These are phyloP conservation scores for Alopecurus myosuroides DNA, from an alignment of 176 grass and related monocot genomes.

Conservation along the genomic window DNA sequence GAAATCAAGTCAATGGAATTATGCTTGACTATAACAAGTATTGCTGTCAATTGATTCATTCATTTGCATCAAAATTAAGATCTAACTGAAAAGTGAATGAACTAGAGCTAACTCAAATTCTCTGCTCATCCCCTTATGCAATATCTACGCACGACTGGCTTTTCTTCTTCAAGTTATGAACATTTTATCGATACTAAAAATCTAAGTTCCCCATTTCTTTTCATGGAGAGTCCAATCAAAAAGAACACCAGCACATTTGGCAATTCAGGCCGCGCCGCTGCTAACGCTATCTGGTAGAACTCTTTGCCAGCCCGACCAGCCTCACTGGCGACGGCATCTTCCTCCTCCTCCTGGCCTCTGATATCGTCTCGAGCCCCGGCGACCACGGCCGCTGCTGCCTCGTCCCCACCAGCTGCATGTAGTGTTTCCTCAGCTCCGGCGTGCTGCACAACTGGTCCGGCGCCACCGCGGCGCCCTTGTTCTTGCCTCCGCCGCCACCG, in stretches of 20 bases:
- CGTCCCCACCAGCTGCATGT: conserved; percentile 64
- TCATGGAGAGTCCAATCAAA: not conserved
- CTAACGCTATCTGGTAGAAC: conserved; percentile 20
- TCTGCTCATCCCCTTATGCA: not conserved
- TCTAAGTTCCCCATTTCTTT: not conserved
- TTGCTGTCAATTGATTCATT: not conserved
- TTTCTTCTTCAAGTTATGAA: not conserved
- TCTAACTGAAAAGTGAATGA: not conserved
- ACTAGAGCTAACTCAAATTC: conserved; percentile 11
- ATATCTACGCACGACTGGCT: not conserved
- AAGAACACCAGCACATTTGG: not conserved
- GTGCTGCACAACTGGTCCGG: conserved; percentile 57
- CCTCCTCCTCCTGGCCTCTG: conserved; percentile 44
- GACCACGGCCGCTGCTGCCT: conserved; percentile 65
- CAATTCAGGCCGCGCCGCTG: not conserved
- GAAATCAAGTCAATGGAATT: not conserved
- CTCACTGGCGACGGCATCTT: conserved; percentile 40
- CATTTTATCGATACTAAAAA: not conserved
- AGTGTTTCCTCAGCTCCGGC: conserved; percentile 84
- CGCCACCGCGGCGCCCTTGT: not conserved
- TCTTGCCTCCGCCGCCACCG: not conserved
- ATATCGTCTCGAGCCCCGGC: conserved; percentile 77
- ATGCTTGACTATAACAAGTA: not conserved
- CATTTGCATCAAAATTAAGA: not conserved
- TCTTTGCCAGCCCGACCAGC: conserved; percentile 19